A percentile compares a stretch with the other conserved stretches of the same genome.
Evolutionary conservation across 768 basidiomycete genomes (phyloP).

Genomic region (Amanita pseudoporphyria): DNA sequence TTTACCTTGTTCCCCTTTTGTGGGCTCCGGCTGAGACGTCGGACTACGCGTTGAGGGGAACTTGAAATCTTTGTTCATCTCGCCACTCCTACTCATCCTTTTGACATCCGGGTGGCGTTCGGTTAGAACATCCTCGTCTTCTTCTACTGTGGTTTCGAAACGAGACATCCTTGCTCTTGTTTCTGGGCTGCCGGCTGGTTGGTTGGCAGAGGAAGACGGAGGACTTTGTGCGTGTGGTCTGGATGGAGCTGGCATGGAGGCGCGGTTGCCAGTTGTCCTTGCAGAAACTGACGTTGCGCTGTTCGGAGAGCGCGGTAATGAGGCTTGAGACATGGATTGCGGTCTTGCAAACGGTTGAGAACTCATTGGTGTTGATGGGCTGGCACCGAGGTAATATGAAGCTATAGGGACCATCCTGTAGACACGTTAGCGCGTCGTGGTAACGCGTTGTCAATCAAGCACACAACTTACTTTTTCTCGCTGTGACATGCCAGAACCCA

Average conservation of each 20-base stretch:
- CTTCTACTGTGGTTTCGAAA: constrained; percentile 47
- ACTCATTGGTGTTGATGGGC: constrained; percentile 32
- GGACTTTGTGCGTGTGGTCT: constrained; percentile 38
- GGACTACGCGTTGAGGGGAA: constrained; percentile 43
- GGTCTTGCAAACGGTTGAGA: constrained; percentile 41
- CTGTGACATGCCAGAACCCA: constrained; percentile 89
- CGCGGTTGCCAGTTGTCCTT: constrained; percentile 34
- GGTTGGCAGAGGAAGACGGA: constrained; percentile 30
- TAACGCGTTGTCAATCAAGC: background rate
- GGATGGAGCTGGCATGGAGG: constrained; percentile 58
- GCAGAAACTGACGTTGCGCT: constrained; percentile 22
- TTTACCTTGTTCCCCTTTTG: background rate
- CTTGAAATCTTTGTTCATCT: constrained; percentile 71
- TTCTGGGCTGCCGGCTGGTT: constrained; percentile 22
- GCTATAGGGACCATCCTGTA: constrained; percentile 81
- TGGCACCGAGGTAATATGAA: constrained; percentile 69
- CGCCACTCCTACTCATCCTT: constrained; percentile 50
- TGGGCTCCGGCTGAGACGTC: constrained; percentile 11
- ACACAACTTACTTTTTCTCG: constrained; percentile 61
- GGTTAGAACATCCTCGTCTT: constrained; percentile 15
- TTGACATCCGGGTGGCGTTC: constrained; percentile 18
- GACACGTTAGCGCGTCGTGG: background rate
- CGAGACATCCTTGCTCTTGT: constrained; percentile 15
- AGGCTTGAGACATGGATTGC: constrained; percentile 71
- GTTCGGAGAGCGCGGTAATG: constrained; percentile 35